Base-by-base conservation (phyloP, 164 flowering plant species). In the Platanus orientalis region DNA sequence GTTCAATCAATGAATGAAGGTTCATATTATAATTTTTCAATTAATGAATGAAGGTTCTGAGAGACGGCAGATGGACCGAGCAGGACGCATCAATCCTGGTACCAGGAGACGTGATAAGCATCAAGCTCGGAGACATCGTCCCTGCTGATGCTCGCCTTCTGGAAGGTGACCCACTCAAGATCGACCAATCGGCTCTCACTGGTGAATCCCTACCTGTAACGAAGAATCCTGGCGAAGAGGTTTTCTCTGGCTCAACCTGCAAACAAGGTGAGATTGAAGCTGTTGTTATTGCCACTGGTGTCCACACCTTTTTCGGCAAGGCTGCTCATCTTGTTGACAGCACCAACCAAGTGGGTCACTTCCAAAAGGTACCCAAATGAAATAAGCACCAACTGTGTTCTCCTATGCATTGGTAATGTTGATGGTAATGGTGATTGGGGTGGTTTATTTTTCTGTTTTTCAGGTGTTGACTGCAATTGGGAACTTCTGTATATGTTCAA, bases 201-300 rank as follows among this genome's bases (percentile, higher is more conserved):
- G n/a, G n/a, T n/a, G n/a, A n/a, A n/a, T n/a, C n/a, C n/a, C n/a
- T n/a, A n/a, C n/a, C 97, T 0, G 89, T 81, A 1, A 86, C 89
- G 11, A 90, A 78, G 76, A 47, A 81, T 54, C 91, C 92, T 0
- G 92, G 91, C 0, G 80, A 82, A 17, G 85, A 58, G 56, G 84
- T 90, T 13, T 88, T 81, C 81, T 90, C 95, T 4, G 97, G 97
- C 27, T 91, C 97, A 32, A 91, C 96, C 23, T 88, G 96, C 76
- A 91, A 91, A 71, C 97, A 91, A 72, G 97, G 97, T 65, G 97
- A 91, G 69, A 82, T 90, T 39, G 95, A 90, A n/a, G n/a, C n/a
- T n/a, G n/a, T n/a, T n/a, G n/a, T n/a, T n/a, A n/a, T n/a, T n/a
- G n/a, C n/a, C n/a, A 91, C 97, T 34, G 97, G 97, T 29, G 91